A percentile compares a stretch with the other conserved stretches of the same genome.
Conservation (phyloP, 768 basidiomycete species). For the Exidia glandulosa region DNA sequence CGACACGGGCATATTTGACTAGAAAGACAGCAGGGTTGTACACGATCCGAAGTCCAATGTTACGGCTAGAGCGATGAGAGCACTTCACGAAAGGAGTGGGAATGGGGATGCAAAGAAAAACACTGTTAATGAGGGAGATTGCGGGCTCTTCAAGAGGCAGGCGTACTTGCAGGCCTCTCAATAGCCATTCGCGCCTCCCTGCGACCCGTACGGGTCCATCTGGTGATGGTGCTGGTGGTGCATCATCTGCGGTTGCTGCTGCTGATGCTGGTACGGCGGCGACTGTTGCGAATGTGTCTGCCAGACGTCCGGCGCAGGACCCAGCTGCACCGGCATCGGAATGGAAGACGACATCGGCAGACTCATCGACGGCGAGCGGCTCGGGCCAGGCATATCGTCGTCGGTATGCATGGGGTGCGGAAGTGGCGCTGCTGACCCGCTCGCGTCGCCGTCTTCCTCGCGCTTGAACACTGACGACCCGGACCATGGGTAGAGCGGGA, state of each 20-base stretch:
- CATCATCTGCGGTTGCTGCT: background rate
- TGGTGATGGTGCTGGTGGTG: background rate
- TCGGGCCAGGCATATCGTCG: background rate
- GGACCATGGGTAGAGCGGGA: conserved; percentile 29
- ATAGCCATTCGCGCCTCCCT: background rate
- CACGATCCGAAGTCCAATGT: too few species aligned
- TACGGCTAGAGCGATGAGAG: too few species aligned
- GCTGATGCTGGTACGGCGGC: background rate
- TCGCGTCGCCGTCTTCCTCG: background rate
- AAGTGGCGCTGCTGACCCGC: background rate
- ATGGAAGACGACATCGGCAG: background rate
- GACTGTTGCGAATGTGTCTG: background rate
- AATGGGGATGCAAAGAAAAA: too few species aligned
- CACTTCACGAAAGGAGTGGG: too few species aligned
- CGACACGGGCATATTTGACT: too few species aligned
- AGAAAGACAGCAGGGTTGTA: too few species aligned
- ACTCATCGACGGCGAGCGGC: background rate
- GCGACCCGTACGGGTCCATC: background rate
- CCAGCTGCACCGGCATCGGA: background rate
- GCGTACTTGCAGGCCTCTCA: too few species aligned
- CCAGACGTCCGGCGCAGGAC: background rate
- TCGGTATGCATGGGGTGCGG: background rate
- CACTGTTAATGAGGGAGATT: too few species aligned
- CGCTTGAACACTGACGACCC: background rate
- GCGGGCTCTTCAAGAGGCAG: too few species aligned